Base-by-base conservation (phyloP, 2,329 filamentous ascomycete species). In the Neonectria magnoliae region DNA sequence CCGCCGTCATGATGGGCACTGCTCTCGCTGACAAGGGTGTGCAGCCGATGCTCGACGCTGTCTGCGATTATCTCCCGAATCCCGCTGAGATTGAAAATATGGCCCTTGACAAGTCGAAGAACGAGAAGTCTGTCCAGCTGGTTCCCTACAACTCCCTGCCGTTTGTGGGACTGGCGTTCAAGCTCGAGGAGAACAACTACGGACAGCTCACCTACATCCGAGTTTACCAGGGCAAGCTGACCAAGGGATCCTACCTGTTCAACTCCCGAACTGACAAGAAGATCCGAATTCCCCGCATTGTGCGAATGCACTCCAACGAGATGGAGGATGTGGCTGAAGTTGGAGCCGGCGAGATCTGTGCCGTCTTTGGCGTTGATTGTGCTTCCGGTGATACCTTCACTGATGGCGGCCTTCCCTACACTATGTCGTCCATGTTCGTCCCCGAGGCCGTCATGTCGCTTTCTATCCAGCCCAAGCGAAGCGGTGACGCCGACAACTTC, bases 301-400 rank as follows among this genome's bases (percentile, higher is more conserved):
- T 99, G 67, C 93, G 96, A 68, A 99, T 99, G 96, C 96, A 99
- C 84, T 97, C 94, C 50, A 97, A 98, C 78, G 96, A 99, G 77
- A 97, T 99, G 95, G 96, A 99, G 80, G 96, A 99, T 76, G 93
- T 98, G 31, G 85, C 83, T 60, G 94, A 98, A 79, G 91, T 99
- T 68, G 93, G 94, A 57, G 95, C 96, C 58, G 96, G 96, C 80
- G 96, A 99, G 81, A 99, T 99, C 69, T 99, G 96, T 78, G 96
- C 96, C 66, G 96, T 99, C 64, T 99, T 99, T 77, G 96, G 96
- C 76, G 93, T 99, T 59, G 96, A 99, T 75, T 99, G 96, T 79
- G 94, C 96, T 38, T 98, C 95, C 47, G 96, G 96, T 74, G 96
- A 99, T 80, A 98, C 95, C 47, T 99, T 99, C 82, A 98, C 96